A percentile compares a stretch with the other conserved stretches of the same genome.
Evolutionary conservation across 2,329 filamentous ascomycete species (phyloP).

Genomic region (Annulohypoxylon truncatum): DNA sequence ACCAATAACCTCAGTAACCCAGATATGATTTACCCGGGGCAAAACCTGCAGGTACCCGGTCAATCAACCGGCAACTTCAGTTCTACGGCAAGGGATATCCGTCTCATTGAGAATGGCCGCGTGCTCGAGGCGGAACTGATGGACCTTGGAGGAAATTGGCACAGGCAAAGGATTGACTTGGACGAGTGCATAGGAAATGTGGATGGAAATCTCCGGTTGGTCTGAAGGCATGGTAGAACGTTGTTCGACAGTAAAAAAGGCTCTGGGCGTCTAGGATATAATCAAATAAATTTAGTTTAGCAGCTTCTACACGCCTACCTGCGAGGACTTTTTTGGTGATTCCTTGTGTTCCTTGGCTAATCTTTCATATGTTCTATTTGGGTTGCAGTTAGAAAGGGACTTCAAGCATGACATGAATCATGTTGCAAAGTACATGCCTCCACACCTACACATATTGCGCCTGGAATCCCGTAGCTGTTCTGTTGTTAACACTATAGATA

Average conservation of each 20-base stretch:
- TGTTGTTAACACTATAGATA: too few species aligned
- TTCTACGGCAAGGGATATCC: conserved; percentile 52
- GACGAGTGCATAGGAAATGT: conserved; percentile 42
- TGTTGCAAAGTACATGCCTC: too few species aligned
- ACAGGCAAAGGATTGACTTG: conserved; percentile 35
- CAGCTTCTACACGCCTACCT: too few species aligned
- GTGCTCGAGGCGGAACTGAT: conserved; percentile 46
- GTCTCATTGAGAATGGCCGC: conserved; percentile 53
- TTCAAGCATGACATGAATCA: too few species aligned
- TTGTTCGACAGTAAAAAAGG: too few species aligned
- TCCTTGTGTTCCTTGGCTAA: too few species aligned
- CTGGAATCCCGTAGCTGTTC: too few species aligned
- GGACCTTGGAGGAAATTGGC: conserved; percentile 36
- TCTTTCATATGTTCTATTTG: too few species aligned
- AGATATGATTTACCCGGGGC: conserved; percentile 58
- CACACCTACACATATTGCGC: too few species aligned
- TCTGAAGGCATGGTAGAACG: conserved; percentile 20
- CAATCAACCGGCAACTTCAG: conserved; percentile 49
- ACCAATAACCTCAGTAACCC: conserved; percentile 56
- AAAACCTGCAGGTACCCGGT: conserved; percentile 53
- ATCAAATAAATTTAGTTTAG: too few species aligned
- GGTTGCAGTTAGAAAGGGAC: too few species aligned
- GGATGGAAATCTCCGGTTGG: conserved; percentile 58
- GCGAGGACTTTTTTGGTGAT: too few species aligned
- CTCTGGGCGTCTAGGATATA: not conserved